These are phyloP conservation scores for Arachis stenosperma DNA, from an alignment of 306 rosid species.

Conservation along the genomic window DNA sequence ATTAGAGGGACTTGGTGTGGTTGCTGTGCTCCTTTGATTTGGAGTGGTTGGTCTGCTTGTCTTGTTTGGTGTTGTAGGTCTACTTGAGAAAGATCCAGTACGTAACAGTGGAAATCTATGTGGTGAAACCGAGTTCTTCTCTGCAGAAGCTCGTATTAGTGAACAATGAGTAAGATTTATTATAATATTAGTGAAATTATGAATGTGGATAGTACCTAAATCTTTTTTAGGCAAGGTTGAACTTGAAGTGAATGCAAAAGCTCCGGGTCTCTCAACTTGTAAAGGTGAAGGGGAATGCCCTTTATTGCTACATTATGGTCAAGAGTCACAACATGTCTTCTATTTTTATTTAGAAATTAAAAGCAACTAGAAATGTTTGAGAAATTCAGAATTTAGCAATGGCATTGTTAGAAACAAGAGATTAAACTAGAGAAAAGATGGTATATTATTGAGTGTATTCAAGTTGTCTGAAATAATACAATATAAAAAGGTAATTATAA, in stretches of 20 bases:
- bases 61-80: conserved; percentile 55
- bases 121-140: conserved; percentile 75
- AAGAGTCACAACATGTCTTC: no score
- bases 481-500: no score
- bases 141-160: conserved; percentile 38
- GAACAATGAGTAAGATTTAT: not conserved
- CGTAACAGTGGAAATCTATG: conserved; percentile 80
- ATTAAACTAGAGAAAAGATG: no score
- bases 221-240: conserved; percentile 64
- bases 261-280: conserved; percentile 49
- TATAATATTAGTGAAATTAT: not conserved
- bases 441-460: no score
- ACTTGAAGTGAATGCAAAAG: conserved; percentile 63
- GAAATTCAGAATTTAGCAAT: conserved; percentile 2
- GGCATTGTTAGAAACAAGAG: no score
- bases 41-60: conserved; percentile 67
- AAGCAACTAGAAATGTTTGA: not conserved
- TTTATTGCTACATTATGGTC: conserved; percentile 48
- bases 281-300: conserved; percentile 68
- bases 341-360: no score
- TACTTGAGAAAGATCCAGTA: conserved; percentile 74
- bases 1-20: conserved; percentile 67
- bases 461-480: no score
- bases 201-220: conserved; percentile 44
- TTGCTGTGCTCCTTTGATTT: conserved; percentile 64